Evolutionary conservation across 148 eudicot species (phyloP).

Genomic region (Rhododendron simsii): DNA sequence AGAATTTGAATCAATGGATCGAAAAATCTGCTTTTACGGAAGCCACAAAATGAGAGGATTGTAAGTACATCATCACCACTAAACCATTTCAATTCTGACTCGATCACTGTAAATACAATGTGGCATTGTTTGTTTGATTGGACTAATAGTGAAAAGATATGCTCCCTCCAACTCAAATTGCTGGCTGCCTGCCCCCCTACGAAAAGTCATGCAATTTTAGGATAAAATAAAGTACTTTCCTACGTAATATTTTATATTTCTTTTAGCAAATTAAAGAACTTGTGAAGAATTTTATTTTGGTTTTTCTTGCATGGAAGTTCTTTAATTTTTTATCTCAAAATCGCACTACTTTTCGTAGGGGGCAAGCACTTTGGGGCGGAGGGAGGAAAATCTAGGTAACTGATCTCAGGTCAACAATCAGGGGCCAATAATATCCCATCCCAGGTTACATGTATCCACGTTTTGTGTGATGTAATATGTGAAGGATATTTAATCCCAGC

Average conservation of each 20-base stretch:
- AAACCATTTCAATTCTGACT: not conserved
- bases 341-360: not conserved
- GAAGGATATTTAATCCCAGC: not conserved
- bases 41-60: not conserved
- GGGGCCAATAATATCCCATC: not conserved
- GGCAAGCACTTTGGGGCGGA: not conserved
- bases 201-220: not conserved
- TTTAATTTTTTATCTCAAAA: not conserved
- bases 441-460: not conserved
- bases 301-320: not conserved
- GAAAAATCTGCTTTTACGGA: slow-evolving; percentile 56
- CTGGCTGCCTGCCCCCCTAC: not conserved
- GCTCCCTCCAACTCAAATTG: not conserved
- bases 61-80: not conserved
- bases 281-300: too few relatives aligned
- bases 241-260: too few relatives aligned
- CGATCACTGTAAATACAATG: not conserved
- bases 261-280: too few relatives aligned
- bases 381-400: not conserved
- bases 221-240: not conserved
- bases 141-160: not conserved
- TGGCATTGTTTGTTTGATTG: not conserved
- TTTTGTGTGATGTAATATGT: not conserved
- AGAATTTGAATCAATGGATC: slow-evolving; percentile 93
- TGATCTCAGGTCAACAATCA: not conserved